These are phyloP conservation scores for Penicillium sp. DNA, from an alignment of 2,329 filamentous ascomycete genomes.

Conservation along the genomic window DNA sequence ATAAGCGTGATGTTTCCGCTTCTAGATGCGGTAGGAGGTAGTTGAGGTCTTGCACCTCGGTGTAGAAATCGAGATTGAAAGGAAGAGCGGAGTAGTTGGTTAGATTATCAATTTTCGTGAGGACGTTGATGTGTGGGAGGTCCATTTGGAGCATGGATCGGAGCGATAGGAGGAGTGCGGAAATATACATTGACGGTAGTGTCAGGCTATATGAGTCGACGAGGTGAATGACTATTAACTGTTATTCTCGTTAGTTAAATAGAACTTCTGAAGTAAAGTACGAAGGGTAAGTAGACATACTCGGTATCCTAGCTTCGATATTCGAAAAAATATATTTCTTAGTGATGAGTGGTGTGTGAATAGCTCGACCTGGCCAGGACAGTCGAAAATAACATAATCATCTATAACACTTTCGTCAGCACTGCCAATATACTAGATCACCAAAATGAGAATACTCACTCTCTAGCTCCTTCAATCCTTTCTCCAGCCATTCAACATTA, in stretches of 20 bases:
- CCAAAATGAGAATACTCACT: constrained; percentile 35
- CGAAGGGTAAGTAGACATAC: constrained; percentile 45
- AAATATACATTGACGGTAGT: constrained; percentile 89
- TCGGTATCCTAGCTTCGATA: constrained; percentile 89
- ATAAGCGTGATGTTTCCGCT: constrained; percentile 67
- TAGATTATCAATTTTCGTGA: constrained; percentile 97
- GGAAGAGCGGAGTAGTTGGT: constrained; percentile 77
- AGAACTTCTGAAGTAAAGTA: not conserved
- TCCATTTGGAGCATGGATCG: constrained; percentile 98
- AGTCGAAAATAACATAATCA: constrained; percentile 93
- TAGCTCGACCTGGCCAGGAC: constrained; percentile 92
- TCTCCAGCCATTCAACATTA: constrained; percentile 88
- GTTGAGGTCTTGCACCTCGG: constrained; percentile 88
- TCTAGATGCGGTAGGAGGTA: constrained; percentile 79
- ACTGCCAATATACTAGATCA: not conserved
- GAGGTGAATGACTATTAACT: constrained; percentile 91
- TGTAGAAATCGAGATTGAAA: constrained; percentile 96
- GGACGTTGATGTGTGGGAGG: constrained; percentile 88
- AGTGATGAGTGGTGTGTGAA: constrained; percentile 93
- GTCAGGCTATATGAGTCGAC: constrained; percentile 93
- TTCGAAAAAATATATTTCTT: constrained; percentile 82
- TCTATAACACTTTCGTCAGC: constrained; percentile 44
- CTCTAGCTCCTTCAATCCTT: constrained; percentile 71
- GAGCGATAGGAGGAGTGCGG: constrained; percentile 85
- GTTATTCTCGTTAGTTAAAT: constrained; percentile 7